Conservation (phyloP, 768 basidiomycete genomes). For the Russula lepida region DNA sequence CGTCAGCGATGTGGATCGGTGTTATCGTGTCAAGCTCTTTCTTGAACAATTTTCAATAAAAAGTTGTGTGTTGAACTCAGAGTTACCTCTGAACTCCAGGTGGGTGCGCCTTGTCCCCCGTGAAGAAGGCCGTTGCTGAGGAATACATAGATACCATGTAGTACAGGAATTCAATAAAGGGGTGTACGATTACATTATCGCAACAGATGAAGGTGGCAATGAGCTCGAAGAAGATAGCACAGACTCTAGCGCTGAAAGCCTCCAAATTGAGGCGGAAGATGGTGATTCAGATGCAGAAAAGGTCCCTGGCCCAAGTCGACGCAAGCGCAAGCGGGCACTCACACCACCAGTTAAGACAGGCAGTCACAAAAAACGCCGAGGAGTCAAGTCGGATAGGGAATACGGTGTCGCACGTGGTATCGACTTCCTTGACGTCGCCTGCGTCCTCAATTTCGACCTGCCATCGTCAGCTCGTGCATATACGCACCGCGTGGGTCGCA, state of each 20-base stretch:
- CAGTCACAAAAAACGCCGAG: slow-evolving; percentile 41
- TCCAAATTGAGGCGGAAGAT: slow-evolving; percentile 29
- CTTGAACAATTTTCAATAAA: slow-evolving; percentile 96
- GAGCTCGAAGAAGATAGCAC: slow-evolving; percentile 41
- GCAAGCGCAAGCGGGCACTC: slow-evolving; percentile 54
- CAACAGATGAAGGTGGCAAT: slow-evolving; percentile 80
- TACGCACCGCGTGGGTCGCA: slow-evolving; percentile 92
- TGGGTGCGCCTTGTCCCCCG: slow-evolving; percentile 21
- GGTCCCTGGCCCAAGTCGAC: background rate
- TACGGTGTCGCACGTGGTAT: slow-evolving; percentile 94
- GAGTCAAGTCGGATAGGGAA: slow-evolving; percentile 50
- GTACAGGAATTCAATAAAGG: slow-evolving; percentile 99
- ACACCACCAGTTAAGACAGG: slow-evolving; percentile 35
- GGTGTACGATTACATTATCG: slow-evolving; percentile 97
- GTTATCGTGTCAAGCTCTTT: slow-evolving; percentile 95
- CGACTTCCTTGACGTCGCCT: slow-evolving; percentile 94
- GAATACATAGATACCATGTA: slow-evolving; percentile 65
- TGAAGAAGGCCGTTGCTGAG: slow-evolving; percentile 7
- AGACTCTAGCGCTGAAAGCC: slow-evolving; percentile 36
- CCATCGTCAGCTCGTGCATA: slow-evolving; percentile 81
- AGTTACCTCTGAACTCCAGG: slow-evolving; percentile 92
- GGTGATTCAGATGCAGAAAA: slow-evolving; percentile 23
- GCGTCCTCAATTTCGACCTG: slow-evolving; percentile 98
- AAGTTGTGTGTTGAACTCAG: slow-evolving; percentile 92
- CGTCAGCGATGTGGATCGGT: slow-evolving; percentile 91